Base-by-base conservation (phyloP, 2,329 filamentous ascomycete genomes). In the Colletotrichum sp. region DNA sequence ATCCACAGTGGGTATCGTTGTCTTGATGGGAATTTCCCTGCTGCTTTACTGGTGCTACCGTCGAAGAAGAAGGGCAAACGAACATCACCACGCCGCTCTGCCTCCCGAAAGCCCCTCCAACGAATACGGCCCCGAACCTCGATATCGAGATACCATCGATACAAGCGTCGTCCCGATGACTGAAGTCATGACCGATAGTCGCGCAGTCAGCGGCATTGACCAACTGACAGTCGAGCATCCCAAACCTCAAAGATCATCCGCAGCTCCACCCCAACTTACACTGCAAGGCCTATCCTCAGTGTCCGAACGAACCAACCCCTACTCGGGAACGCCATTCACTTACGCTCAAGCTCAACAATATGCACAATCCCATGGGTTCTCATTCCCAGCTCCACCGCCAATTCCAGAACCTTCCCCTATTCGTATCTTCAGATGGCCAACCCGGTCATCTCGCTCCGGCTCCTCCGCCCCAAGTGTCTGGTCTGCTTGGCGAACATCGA, bases 381-480 rank as follows among this genome's bases (percentile, higher is more conserved):
- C 55, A 1, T 68, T 57, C 10, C 64, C 70, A 6, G 63, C 10
- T 0, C 44, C 48, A 4, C 73, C 73, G 2, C 64, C 64, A 8
- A 73, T 75, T 28, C 70, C 73, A 4, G 36, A 73, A 15, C 70
- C 70, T 6, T 75, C 73, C 6, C 73, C 73, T 15, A 77, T 77
- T 28, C 67, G 72, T 4, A 77, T 77, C 24, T 77, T 77, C 30
- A 63, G 75, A 15, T 77, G 75, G 75, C 75, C 75, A 13, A 77
- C 75, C 3, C 72, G 72, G 8, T 75, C 75, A 6, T 75, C 75
- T 6, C 62, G 68, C 26, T 75, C 68, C 10, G 72, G 28, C 2
- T 34, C 48, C 8, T 72, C 72, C 12, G 59, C 59, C 2, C 55
- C 59, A 10, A 77, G 68, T 48, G 39, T 36, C 24, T 39, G 65